A percentile compares a stretch with the other conserved stretches of the same genome.
Conservation (phyloP, 352 stramenopile species). For the Globisporangium irregulare region DNA sequence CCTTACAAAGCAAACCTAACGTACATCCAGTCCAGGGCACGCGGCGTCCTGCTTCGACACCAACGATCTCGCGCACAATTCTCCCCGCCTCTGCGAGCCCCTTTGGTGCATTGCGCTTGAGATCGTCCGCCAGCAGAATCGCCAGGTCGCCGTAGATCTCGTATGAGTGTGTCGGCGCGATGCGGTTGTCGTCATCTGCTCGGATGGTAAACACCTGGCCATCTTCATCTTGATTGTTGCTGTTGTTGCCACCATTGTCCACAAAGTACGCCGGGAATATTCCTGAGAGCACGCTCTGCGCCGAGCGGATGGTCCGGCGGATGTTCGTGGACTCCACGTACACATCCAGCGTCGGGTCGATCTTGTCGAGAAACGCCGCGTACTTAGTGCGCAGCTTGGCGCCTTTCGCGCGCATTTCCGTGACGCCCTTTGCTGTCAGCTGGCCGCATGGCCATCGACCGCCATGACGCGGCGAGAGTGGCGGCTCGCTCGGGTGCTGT, state of each 20-base stretch:
- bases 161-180: slow-evolving; percentile 64
- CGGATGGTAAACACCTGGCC: slow-evolving; percentile 34
- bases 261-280: slow-evolving; percentile 59
- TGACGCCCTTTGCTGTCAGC: slow-evolving; percentile 61
- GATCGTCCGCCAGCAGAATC: slow-evolving; percentile 45
- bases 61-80: slow-evolving; percentile 46
- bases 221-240: slow-evolving; percentile 10
- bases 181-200: slow-evolving; percentile 42
- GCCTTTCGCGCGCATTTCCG: slow-evolving; percentile 60
- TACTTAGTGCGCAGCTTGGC: slow-evolving; percentile 43
- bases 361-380: slow-evolving; percentile 27
- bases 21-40: slow-evolving; percentile 71
- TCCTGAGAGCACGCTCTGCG: slow-evolving; percentile 62
- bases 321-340: slow-evolving; percentile 83
- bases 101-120: slow-evolving; percentile 42
- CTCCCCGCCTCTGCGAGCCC: slow-evolving; percentile 34
- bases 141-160: slow-evolving; percentile 56
- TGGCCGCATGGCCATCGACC: slow-evolving; percentile 73
- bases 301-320: slow-evolving; percentile 62
- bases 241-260: slow-evolving; percentile 8
- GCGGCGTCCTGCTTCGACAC: slow-evolving; percentile 27
- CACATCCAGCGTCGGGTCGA: slow-evolving; percentile 38
- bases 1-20: slow-evolving; percentile 13
- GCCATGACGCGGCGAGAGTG: slow-evolving; percentile 46
- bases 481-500: slow-evolving; percentile 17